phyloP scores from a whole-genome alignment of 2,329 filamentous ascomycete genomes.

The Claviceps sp. region DNA sequence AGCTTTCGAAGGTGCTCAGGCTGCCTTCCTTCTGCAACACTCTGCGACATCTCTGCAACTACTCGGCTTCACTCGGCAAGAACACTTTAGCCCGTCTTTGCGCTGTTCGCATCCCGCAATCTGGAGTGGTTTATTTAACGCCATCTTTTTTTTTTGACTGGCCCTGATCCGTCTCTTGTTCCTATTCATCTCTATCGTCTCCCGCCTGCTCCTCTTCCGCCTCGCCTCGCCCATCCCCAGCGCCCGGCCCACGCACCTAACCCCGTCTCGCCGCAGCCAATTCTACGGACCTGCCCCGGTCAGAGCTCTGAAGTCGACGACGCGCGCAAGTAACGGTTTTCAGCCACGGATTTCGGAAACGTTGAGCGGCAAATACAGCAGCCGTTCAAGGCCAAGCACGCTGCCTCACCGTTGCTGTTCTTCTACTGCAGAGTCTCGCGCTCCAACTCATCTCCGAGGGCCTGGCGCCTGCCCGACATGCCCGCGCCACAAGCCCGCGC shows the following conservation, averaged over 20 bases:
- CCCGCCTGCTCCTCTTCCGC: not conserved
- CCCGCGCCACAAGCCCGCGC: slow-evolving; percentile 2
- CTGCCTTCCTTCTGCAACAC: not conserved
- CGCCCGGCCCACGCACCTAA: not conserved
- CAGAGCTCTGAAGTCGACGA: not conserved
- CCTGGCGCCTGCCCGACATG: slow-evolving; percentile 5
- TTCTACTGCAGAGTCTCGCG: not conserved
- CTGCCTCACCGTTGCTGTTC: not conserved
- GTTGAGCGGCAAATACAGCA: not conserved
- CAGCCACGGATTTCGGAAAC: no score
- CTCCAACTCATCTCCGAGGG: not conserved
- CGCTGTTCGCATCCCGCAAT: not conserved
- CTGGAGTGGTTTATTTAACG: not conserved
- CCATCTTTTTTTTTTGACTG: not conserved
- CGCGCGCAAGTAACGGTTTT: no score
- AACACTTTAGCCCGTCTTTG: not conserved
- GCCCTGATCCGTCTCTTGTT: not conserved
- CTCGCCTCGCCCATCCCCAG: not conserved
- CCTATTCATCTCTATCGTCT: not conserved
- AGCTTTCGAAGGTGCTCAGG: no score
- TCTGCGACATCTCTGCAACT: not conserved
- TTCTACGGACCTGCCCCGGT: not conserved
- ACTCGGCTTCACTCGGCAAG: not conserved
- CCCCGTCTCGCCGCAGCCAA: not conserved
- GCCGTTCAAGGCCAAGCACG: not conserved